Conservation (phyloP, 441 rosid species). For the Kokia cookei region DNA sequence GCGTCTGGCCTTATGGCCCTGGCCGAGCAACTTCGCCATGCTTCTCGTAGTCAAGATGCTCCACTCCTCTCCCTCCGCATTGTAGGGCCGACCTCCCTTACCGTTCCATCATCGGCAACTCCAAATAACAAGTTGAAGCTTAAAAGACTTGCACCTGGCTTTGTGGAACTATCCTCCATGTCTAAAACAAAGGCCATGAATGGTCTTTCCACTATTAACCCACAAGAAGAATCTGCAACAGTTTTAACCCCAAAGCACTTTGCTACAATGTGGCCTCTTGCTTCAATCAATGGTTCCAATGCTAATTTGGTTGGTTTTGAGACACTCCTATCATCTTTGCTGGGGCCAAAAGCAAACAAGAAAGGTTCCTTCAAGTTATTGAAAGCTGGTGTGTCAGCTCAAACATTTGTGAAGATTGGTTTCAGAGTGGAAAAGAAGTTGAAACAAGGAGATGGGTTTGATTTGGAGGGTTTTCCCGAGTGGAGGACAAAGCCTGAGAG, state of each 20-base stretch:
- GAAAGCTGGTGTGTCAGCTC: slow-evolving; percentile 77
- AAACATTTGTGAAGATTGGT: slow-evolving; percentile 77
- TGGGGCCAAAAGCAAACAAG: slow-evolving; percentile 63
- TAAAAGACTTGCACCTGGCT: slow-evolving; percentile 92
- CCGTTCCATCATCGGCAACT: slow-evolving; percentile 45
- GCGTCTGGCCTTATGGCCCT: slow-evolving; percentile 80
- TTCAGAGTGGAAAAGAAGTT: slow-evolving; percentile 74
- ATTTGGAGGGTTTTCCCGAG: slow-evolving; percentile 36
- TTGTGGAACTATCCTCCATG: slow-evolving; percentile 65
- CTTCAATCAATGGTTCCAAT: slow-evolving; percentile 73
- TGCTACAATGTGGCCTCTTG: slow-evolving; percentile 83
- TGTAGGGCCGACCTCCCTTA: slow-evolving; percentile 78
- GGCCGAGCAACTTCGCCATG: slow-evolving; percentile 70
- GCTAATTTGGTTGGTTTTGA: slow-evolving; percentile 69
- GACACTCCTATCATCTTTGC: slow-evolving; percentile 57
- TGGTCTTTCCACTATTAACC: slow-evolving; percentile 27
- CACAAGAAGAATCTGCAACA: slow-evolving; percentile 28
- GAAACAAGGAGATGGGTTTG: slow-evolving; percentile 35
- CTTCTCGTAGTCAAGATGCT: slow-evolving; percentile 35
- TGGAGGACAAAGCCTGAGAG: slow-evolving; percentile 85
- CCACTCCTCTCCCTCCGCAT: slow-evolving; percentile 76
- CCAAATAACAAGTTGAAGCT: slow-evolving; percentile 62
- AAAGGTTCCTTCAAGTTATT: slow-evolving; percentile 70
- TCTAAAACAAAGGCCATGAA: slow-evolving; percentile 30
- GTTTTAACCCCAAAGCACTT: slow-evolving; percentile 66